These are phyloP conservation scores for Kwoniella dejecticola DNA, from an alignment of 768 basidiomycete genomes.

Conservation along the genomic window DNA sequence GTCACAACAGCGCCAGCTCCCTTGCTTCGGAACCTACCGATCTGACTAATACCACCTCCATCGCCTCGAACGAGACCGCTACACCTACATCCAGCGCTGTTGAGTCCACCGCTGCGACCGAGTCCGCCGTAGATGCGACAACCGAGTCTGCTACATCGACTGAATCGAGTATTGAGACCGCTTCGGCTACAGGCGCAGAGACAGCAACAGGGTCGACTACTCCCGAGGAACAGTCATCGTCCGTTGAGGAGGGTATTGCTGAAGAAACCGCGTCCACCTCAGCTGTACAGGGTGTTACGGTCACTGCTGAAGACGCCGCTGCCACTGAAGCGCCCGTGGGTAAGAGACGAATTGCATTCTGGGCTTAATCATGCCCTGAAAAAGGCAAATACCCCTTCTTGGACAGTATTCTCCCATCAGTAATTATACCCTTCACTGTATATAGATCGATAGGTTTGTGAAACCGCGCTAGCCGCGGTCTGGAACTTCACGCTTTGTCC, in stretches of 20 bases:
- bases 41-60: background rate
- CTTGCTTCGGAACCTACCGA: background rate
- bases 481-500: background rate
- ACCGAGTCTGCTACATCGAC: background rate
- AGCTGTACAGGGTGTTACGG: conserved; percentile 22
- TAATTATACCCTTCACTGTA: conserved; percentile 6
- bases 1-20: background rate
- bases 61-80: background rate
- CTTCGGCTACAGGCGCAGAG: background rate
- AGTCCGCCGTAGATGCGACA: background rate
- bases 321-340: conserved; percentile 18
- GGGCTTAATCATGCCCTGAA: conserved; percentile 33
- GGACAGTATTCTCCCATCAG: conserved; percentile 3
- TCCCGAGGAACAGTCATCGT: too few relatives aligned
- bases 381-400: background rate
- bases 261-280: background rate
- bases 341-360: conserved; percentile 15
- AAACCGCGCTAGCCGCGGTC: conserved; percentile 8
- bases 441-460: conserved; percentile 8
- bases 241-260: too few relatives aligned
- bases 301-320: conserved; percentile 34
- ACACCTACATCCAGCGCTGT: background rate
- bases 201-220: conserved; percentile 4
- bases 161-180: background rate
- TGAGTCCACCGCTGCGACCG: background rate